A percentile compares a stretch with the other conserved stretches of the same genome.
phyloP scores from a whole-genome alignment of 441 rosid genomes.

The Lepidium campestre region DNA sequence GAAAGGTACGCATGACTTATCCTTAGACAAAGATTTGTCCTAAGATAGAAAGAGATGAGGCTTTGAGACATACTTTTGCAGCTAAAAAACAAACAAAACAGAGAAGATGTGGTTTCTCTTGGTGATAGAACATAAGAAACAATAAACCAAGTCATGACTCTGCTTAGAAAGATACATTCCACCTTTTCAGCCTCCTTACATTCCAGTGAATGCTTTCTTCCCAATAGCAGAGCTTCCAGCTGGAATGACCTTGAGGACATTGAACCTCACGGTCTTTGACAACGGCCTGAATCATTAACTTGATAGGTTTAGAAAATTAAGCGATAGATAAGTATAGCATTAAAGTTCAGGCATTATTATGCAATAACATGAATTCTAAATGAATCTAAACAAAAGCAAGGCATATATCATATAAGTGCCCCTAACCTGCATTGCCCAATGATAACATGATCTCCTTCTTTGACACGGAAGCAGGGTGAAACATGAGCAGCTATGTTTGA shows the following conservation, averaged over 20 bases:
- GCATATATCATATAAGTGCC: background rate
- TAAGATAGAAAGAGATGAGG: background rate
- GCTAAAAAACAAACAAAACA: background rate
- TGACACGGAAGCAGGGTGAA: constrained; percentile 28
- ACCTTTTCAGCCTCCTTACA: constrained; percentile 5
- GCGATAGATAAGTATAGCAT: background rate
- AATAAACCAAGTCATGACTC: background rate
- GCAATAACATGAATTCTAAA: background rate
- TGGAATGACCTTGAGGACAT: constrained; percentile 20
- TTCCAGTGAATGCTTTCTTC: constrained; percentile 31
- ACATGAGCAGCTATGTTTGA: constrained; percentile 30
- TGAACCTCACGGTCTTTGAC: constrained; percentile 25
- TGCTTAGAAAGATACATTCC: background rate
- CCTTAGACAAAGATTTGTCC: background rate
- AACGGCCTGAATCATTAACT: constrained; percentile 19
- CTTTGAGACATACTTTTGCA: background rate
- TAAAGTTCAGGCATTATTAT: background rate
- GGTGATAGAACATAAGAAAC: background rate
- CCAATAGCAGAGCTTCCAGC: constrained; percentile 26
- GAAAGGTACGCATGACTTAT: background rate
- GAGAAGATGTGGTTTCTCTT: background rate
- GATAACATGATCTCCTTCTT: constrained; percentile 25
- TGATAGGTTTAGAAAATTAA: background rate
- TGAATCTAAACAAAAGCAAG: background rate
- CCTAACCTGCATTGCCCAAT: constrained; percentile 31